A percentile compares a stretch with the other conserved stretches of the same genome.
Evolutionary conservation across 352 stramenopile species (phyloP).

Genomic region (Phytophthora brassicae): DNA sequence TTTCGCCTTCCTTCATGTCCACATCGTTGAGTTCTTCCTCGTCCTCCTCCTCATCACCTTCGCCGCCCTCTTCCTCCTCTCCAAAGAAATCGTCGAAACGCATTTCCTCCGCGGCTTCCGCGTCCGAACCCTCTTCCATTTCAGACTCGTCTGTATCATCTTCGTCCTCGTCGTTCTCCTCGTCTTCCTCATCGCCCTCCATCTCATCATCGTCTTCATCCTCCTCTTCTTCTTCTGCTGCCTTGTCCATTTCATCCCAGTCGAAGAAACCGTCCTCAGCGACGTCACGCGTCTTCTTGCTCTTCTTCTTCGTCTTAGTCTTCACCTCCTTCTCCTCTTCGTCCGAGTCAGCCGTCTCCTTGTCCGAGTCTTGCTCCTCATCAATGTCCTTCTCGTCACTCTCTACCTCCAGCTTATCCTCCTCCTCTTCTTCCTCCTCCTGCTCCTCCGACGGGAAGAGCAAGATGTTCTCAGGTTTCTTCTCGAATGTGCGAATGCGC

Average conservation of each 20-base stretch:
- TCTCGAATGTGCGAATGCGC: constrained; percentile 68
- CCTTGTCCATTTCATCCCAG: constrained; percentile 88
- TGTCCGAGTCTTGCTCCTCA: constrained; percentile 27
- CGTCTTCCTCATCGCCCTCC: constrained; percentile 33
- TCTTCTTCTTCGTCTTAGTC: constrained; percentile 42
- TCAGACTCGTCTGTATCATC: constrained; percentile 50
- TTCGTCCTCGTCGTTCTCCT: constrained; percentile 44
- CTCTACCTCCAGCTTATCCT: constrained; percentile 24
- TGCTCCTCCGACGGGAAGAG: constrained; percentile 61
- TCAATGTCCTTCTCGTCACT: constrained; percentile 36
- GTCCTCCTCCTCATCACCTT: constrained; percentile 46
- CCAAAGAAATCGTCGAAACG: constrained; percentile 69
- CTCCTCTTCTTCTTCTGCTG: constrained; percentile 71
- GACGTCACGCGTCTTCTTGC: constrained; percentile 66
- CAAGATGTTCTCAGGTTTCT: constrained; percentile 54
- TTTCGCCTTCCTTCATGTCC: constrained; percentile 40
- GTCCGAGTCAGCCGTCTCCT: constrained; percentile 17
- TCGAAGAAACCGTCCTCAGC: constrained; percentile 84
- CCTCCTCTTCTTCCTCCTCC: constrained; percentile 34
- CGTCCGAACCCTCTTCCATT: constrained; percentile 53
- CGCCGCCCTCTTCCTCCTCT: constrained; percentile 42
- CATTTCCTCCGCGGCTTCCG: constrained; percentile 58
- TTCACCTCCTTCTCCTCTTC: constrained; percentile 39
- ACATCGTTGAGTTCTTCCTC: constrained; percentile 53
- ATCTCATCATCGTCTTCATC: constrained; percentile 41